phyloP scores from a whole-genome alignment of 1,284 basidiomycete genomes.

The Naganishia sp. region DNA sequence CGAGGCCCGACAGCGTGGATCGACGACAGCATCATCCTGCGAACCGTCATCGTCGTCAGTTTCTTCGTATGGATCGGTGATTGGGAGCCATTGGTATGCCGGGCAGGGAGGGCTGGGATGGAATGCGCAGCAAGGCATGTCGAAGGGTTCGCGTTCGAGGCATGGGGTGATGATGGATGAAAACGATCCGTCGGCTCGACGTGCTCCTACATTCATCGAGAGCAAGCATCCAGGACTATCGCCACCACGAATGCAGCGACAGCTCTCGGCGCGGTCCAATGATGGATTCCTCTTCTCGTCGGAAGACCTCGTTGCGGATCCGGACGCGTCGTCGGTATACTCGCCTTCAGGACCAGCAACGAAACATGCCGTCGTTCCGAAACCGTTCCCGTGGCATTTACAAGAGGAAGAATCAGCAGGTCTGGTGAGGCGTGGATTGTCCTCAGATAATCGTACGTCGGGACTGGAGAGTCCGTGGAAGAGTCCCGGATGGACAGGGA shows the following conservation, averaged over 20 bases:
- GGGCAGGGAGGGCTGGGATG: background rate
- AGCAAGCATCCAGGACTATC: background rate
- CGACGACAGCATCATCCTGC: background rate
- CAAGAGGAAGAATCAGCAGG: background rate
- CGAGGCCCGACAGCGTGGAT: background rate
- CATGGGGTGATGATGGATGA: background rate
- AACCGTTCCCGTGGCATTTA: background rate
- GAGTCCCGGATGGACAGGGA: slow-evolving; percentile 30
- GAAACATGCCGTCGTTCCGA: background rate
- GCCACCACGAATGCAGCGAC: slow-evolving; percentile 8
- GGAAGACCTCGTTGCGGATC: background rate
- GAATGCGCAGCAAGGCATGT: slow-evolving; percentile 1
- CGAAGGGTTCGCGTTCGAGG: background rate
- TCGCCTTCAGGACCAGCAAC: background rate
- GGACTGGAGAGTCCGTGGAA: slow-evolving; percentile 34
- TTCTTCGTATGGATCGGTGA: slow-evolving; percentile 20
- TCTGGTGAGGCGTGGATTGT: background rate
- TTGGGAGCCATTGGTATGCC: slow-evolving; percentile 11
- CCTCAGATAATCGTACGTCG: background rate
- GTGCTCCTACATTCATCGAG: background rate
- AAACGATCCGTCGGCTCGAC: background rate
- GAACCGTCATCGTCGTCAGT: slow-evolving; percentile 6
- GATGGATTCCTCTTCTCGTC: slow-evolving; percentile 20
- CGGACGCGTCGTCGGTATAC: too few relatives aligned
- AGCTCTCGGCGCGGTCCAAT: slow-evolving; percentile 14